Evolutionary conservation across 345 rosid species (phyloP).

Genomic region (Bretschneidera sinensis): DNA sequence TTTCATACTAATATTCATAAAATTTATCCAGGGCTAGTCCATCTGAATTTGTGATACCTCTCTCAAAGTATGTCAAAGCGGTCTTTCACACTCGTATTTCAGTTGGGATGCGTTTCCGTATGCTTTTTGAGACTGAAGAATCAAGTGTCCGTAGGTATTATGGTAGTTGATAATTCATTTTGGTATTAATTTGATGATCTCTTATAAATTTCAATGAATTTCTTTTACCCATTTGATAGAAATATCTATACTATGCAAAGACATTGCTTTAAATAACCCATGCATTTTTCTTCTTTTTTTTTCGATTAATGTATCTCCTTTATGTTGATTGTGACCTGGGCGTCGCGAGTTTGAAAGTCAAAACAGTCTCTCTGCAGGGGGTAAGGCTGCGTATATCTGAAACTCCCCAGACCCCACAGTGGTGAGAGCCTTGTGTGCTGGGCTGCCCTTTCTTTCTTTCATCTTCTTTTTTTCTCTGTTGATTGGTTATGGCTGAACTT

Average conservation of each 20-base stretch:
- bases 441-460: too few relatives aligned
- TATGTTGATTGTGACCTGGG: not conserved
- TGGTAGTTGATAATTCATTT: not conserved
- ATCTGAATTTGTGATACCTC: conserved; percentile 63
- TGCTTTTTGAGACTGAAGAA: conserved; percentile 76
- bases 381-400: too few relatives aligned
- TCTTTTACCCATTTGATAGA: not conserved
- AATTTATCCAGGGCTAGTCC: conserved; percentile 58
- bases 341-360: too few relatives aligned
- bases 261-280: too few relatives aligned
- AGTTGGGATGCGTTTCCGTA: conserved; percentile 75
- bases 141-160: conserved; percentile 61
- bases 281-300: too few relatives aligned
- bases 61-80: conserved; percentile 62
- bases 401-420: too few relatives aligned
- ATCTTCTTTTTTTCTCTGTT: too few relatives aligned
- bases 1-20: conserved; percentile 12
- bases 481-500: not conserved
- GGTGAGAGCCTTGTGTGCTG: too few relatives aligned
- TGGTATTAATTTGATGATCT: not conserved
- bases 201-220: not conserved
- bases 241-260: not conserved
- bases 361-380: too few relatives aligned
- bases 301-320: not conserved
- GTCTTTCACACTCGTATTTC: conserved; percentile 59